Conservation (phyloP, 805 yeast species). For the Blastobotrys terrestris region DNA sequence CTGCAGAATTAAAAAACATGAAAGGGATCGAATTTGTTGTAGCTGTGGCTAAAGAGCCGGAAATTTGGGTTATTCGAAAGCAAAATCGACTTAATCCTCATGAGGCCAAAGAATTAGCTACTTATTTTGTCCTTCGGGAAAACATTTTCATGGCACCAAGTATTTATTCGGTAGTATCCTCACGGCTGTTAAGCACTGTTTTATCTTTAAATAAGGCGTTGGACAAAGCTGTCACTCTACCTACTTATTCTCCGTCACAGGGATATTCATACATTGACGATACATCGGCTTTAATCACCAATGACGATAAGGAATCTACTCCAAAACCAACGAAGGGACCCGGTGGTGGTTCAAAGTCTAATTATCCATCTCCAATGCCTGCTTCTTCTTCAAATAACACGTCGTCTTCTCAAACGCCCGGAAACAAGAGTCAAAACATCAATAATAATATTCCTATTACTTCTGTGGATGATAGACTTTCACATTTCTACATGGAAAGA, state of each 20-base stretch:
- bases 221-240: conserved; percentile 40
- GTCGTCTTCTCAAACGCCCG: conserved; percentile 4
- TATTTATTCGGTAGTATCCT: conserved; percentile 62
- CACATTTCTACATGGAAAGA: conserved; percentile 15
- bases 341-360: background rate
- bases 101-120: conserved; percentile 52
- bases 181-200: conserved; percentile 54
- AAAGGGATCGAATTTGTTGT: conserved; percentile 81
- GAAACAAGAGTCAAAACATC: background rate
- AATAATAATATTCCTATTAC: conserved; percentile 6
- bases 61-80: conserved; percentile 84
- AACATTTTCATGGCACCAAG: conserved; percentile 88
- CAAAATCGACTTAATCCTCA: conserved; percentile 57
- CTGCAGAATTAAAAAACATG: conserved; percentile 64
- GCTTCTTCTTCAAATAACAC: background rate
- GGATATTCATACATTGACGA: conserved; percentile 46
- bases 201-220: conserved; percentile 43
- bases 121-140: conserved; percentile 85
- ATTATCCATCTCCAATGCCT: background rate
- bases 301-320: conserved; percentile 5
- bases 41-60: conserved; percentile 75
- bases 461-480: background rate
- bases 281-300: conserved; percentile 13
- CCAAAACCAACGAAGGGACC: background rate
- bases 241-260: conserved; percentile 52